These are phyloP conservation scores for Sporisorium exsertum DNA, from an alignment of 1,284 basidiomycete genomes.

Conservation along the genomic window DNA sequence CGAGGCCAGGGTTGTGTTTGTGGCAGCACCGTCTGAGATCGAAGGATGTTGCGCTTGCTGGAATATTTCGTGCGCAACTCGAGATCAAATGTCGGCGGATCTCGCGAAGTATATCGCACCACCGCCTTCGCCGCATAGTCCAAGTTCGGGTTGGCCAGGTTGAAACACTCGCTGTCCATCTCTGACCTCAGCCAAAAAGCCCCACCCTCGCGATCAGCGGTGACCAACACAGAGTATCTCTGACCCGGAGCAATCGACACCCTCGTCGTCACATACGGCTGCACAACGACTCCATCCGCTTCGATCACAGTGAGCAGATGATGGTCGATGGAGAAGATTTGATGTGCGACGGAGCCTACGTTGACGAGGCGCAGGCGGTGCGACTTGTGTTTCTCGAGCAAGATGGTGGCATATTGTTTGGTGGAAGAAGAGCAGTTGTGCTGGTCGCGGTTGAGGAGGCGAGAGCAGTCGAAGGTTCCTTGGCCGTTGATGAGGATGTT, in stretches of 20 bases:
- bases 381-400: slow-evolving; percentile 62
- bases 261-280: slow-evolving; percentile 69
- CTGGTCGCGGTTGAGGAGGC: slow-evolving; percentile 43
- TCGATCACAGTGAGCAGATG: slow-evolving; percentile 72
- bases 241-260: slow-evolving; percentile 72
- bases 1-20: slow-evolving; percentile 6
- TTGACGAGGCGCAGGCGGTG: slow-evolving; percentile 74
- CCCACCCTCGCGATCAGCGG: slow-evolving; percentile 5
- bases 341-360: slow-evolving; percentile 28
- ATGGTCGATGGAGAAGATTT: slow-evolving; percentile 70
- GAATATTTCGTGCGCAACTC: too few relatives aligned
- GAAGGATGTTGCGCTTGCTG: not conserved
- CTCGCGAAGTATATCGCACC: slow-evolving; percentile 65
- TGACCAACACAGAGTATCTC: slow-evolving; percentile 72
- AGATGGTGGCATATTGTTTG: slow-evolving; percentile 8
- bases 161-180: slow-evolving; percentile 71
- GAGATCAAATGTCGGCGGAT: too few relatives aligned
- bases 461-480: slow-evolving; percentile 68
- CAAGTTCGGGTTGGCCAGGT: slow-evolving; percentile 65
- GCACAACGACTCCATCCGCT: slow-evolving; percentile 71
- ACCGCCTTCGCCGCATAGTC: slow-evolving; percentile 66
- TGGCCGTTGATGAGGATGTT: slow-evolving; percentile 73
- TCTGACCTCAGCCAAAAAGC: slow-evolving; percentile 38
- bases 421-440: slow-evolving; percentile 5
- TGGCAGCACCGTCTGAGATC: not conserved